Evolutionary conservation across 73 alveolate species (phyloP), one percentile per base, ranked within the genome.

Genomic region (Blepharisma japonicum): DNA sequence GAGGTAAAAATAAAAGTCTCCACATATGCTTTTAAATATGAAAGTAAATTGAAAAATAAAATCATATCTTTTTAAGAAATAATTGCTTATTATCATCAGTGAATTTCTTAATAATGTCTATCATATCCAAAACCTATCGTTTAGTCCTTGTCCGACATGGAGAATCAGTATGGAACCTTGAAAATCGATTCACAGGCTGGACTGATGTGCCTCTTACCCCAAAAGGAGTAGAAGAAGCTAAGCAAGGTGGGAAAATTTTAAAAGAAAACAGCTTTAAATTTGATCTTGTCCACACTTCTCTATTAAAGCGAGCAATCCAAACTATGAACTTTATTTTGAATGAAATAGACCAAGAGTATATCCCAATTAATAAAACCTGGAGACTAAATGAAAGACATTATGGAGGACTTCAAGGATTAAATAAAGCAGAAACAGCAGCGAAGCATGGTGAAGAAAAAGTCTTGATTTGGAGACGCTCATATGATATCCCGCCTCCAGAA

Each of bases 171-270:
- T 94, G 96, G 95, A 94, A 94, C 87, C 83, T 83, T 71, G 98
- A 89, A 71, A 94, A 94, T 72, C 61, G 93, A 77, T 91, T 96
- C 88, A 92, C 98, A 6, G 98, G 98, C 56, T 97, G 99, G 99
- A 95, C 95, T 74, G 99, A 97, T 84, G 99, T 96, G 20, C 93
- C 92, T 20, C 94, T 97, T 45, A 83, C 99, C 8, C 90, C 85
- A 55, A 92, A 84, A 79, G 89, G 89, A 23, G 77, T 82, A 6
- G 77, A 81, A 27, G 85, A 82, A 68, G 82, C 85, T 9, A 82
- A 82, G 68, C 87, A 49, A 49, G 80, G 55, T 14, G 80, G 55
- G 2, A 7, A 70, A 39, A 18, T 23, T 14, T 25, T 82, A 25
- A 49, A 55, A 89, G 86, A 89, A 71, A 80, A 90, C 55, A 68